Conservation (phyloP, 768 basidiomycete genomes). For the Mycena crocata region DNA sequence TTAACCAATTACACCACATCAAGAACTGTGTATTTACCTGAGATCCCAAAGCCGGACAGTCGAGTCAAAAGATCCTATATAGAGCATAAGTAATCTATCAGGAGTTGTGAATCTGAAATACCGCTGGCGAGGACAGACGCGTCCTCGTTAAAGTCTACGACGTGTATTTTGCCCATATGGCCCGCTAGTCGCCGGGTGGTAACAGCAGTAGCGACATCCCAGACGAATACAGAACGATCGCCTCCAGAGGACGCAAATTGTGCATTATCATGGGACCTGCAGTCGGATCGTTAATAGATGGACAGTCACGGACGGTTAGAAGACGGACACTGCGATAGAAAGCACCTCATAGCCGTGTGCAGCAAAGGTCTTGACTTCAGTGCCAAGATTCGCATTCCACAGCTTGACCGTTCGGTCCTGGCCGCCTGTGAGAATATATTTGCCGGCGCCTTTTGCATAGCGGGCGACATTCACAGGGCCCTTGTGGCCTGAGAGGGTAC, state of each 20-base stretch:
- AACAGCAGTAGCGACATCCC: slow-evolving; percentile 93
- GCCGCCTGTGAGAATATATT: slow-evolving; percentile 93
- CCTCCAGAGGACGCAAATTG: slow-evolving; percentile 95
- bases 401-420: slow-evolving; percentile 90
- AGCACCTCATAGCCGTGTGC: slow-evolving; percentile 98
- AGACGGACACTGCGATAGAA: slow-evolving; percentile 85
- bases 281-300: not conserved
- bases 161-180: slow-evolving; percentile 91
- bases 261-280: slow-evolving; percentile 91
- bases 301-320: slow-evolving; percentile 2
- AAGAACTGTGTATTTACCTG: slow-evolving; percentile 59
- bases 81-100: not conserved
- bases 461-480: slow-evolving; percentile 92
- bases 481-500: slow-evolving; percentile 73
- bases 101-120: no score
- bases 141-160: slow-evolving; percentile 91
- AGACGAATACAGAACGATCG: slow-evolving; percentile 91
- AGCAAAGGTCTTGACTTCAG: slow-evolving; percentile 91
- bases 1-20: not conserved
- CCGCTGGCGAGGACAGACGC: slow-evolving; percentile 91
- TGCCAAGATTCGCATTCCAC: slow-evolving; percentile 89
- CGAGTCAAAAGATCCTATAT: slow-evolving; percentile 90
- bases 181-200: slow-evolving; percentile 88
- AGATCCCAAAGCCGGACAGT: slow-evolving; percentile 94
- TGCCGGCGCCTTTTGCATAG: slow-evolving; percentile 89